These are phyloP conservation scores for Chamaecrista fasciculata DNA, from an alignment of 306 rosid species.

Conservation along the genomic window DNA sequence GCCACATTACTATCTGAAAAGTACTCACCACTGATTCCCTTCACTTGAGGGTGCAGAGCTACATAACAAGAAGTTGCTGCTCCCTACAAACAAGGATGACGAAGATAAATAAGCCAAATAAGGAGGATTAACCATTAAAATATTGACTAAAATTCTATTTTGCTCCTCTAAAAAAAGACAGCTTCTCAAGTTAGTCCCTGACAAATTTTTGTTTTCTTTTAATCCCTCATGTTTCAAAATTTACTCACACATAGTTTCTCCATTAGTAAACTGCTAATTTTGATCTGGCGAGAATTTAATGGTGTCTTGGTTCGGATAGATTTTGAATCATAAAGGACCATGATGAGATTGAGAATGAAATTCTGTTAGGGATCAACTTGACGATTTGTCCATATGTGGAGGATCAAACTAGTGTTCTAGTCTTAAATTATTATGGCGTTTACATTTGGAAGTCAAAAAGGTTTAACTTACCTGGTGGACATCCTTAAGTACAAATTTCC, in stretches of 20 bases:
- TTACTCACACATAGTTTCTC: neutral
- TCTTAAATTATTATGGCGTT: neutral
- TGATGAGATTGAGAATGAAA: neutral
- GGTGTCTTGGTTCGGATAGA: neutral
- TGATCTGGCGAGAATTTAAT: neutral
- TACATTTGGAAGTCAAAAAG: neutral
- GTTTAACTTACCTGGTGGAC: slow-evolving; percentile 59
- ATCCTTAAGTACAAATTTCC: slow-evolving; percentile 46
- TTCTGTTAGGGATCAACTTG: neutral
- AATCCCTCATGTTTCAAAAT: neutral
- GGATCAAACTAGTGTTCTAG: neutral
- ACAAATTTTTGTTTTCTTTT: neutral
- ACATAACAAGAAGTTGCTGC: slow-evolving; percentile 88
- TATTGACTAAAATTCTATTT: neutral
- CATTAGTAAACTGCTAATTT: no score
- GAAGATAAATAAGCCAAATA: no score
- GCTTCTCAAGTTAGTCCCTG: neutral
- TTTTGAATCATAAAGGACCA: neutral
- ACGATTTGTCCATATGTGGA: neutral
- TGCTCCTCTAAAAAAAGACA: neutral
- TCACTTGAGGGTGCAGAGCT: slow-evolving; percentile 67
- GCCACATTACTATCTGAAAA: slow-evolving; percentile 50
- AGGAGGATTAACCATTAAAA: neutral
- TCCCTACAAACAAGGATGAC: slow-evolving; percentile 61
- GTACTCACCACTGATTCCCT: slow-evolving; percentile 63